phyloP scores from a whole-genome alignment of 192 early-diverging fungal species.

The Mortierella hygrophila region DNA sequence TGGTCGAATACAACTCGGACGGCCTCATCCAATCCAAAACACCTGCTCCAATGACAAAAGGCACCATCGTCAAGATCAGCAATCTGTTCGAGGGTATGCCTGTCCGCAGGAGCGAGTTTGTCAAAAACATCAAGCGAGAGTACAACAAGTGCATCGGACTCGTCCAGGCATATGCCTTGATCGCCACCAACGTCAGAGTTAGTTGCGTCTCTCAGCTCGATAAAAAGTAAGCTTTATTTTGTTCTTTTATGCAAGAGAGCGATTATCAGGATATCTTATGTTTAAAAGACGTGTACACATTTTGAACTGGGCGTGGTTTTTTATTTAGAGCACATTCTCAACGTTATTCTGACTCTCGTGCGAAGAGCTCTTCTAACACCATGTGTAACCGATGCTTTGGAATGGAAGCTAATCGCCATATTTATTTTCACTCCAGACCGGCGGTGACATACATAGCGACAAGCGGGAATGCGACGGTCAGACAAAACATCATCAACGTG shows the following conservation, averaged over 20 bases:
- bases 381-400: not conserved
- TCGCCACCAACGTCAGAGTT: constrained; percentile 77
- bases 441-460: constrained; percentile 65
- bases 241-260: not conserved
- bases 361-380: not conserved
- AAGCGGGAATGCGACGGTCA: constrained; percentile 68
- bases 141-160: constrained; percentile 81
- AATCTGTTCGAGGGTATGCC: constrained; percentile 89
- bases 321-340: too few relatives aligned
- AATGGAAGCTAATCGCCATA: not conserved
- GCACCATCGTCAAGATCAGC: constrained; percentile 84
- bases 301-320: too few relatives aligned
- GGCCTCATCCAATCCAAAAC: constrained; percentile 63
- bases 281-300: not conserved
- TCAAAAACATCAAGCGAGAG: constrained; percentile 85
- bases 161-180: constrained; percentile 88
- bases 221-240: constrained; percentile 60
- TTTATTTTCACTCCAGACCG: constrained; percentile 51
- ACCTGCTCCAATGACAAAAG: constrained; percentile 57
- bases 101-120: constrained; percentile 89
- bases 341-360: not conserved
- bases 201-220: constrained; percentile 69
- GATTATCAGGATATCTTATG: not conserved
- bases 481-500: constrained; percentile 81
- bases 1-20: constrained; percentile 75